Evolutionary conservation across 2,329 filamentous ascomycete species (phyloP), one percentile per base, ranked within the genome.

Genomic region (Colletotrichum sp.): DNA sequence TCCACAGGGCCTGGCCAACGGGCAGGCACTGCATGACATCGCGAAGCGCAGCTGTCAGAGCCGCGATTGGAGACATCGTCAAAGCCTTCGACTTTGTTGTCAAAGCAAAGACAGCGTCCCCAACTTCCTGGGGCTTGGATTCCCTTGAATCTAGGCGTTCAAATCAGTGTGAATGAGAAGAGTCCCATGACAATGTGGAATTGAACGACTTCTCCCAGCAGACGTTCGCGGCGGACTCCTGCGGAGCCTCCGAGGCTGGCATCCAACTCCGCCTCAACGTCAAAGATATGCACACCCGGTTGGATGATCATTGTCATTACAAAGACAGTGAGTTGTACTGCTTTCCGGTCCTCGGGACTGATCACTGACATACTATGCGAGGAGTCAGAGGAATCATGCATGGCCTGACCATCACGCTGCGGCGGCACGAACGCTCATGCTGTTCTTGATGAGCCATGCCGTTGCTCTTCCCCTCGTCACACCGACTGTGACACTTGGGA

Each of bases 301-400:
- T 49, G 44, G 44, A 49, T 49, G 44, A 49, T 49, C 44, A 21
- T 49, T 49, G n/a, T 49, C 3, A 49, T 21, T 49, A 49, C n/a
- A 49, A 3, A 21, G n/a, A 1, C n/a, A 49, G 44, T 21, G n/a
- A 13, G n/a, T 49, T 13, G 10, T 0, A 8, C 8, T 21, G 0
- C 3, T 49, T 49, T 9, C n/a, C 44, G 4, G 0, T 0, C 9
- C 0, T 21, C n/a, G 0, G 44, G 6, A 21, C 1, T n/a, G 1
- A 49, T 49, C n/a, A 49, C 44, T 49, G 18, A 49, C 16, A 44
- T 44, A 18, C 16, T 44, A 44, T 44, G 16, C 8, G 36, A 18
- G 16, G 8, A 44, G 16, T 44, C 16, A 18, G 36, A 18, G 36
- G 36, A 18, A 18, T 44, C 16, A 44, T 44, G 36, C 16, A 44